phyloP scores from a whole-genome alignment of 208 protist genomes.

The Acanthamoeba culbertsoni region DNA sequence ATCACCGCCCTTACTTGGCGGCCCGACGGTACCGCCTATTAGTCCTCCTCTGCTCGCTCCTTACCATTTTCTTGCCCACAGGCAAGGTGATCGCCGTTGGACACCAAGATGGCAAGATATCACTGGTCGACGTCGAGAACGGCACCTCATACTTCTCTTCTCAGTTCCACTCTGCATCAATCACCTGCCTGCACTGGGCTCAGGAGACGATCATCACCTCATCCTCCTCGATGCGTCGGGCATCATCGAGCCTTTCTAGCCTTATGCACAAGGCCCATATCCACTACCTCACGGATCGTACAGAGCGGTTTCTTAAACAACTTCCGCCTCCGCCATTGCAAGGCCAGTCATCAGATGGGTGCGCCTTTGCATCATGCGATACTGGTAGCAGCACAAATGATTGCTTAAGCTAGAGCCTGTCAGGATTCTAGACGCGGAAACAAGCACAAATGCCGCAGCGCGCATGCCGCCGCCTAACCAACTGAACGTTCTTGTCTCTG shows the following conservation, averaged over 20 bases:
- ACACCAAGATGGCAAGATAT: slow-evolving; percentile 11
- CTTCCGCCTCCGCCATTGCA: not conserved
- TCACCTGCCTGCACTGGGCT: slow-evolving; percentile 37
- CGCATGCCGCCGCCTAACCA: not conserved
- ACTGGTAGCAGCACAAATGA: too few relatives aligned
- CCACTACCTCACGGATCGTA: not conserved
- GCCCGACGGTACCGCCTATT: not conserved
- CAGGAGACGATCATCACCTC: not conserved
- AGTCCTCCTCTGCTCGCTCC: not conserved
- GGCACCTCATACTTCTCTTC: slow-evolving; percentile 26
- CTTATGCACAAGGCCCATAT: not conserved
- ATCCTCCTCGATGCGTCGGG: not conserved
- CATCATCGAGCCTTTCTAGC: not conserved
- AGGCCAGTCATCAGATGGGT: not conserved
- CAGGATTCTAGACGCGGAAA: not conserved
- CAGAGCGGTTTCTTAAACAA: not conserved
- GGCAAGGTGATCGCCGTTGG: slow-evolving; percentile 51
- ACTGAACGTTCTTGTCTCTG: slow-evolving; percentile 15
- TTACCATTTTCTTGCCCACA: not conserved
- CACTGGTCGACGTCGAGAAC: slow-evolving; percentile 26
- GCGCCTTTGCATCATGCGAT: too few relatives aligned
- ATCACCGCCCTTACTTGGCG: slow-evolving; percentile 45
- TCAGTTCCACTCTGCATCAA: not conserved
- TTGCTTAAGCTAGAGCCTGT: not conserved
- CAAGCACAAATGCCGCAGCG: not conserved